phyloP scores from a whole-genome alignment of 108 stramenopile species.

The Mediolabrus comicus region DNA sequence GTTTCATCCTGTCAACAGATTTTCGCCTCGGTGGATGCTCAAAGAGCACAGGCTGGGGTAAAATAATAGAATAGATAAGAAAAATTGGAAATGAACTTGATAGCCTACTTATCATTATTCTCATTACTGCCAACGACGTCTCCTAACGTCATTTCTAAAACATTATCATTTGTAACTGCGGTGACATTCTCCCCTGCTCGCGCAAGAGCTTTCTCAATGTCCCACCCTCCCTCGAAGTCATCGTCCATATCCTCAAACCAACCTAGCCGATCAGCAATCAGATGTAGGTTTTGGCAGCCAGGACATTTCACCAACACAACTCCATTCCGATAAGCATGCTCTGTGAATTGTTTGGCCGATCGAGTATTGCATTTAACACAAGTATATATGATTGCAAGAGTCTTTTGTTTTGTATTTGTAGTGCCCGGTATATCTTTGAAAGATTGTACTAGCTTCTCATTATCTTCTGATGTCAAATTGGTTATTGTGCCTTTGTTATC shows the following conservation, averaged over 20 bases:
- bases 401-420: constrained; percentile 63
- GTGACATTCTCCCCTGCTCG: constrained; percentile 62
- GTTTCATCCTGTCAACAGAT: constrained; percentile 56
- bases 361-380: constrained; percentile 97
- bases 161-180: constrained; percentile 65
- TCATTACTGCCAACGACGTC: constrained; percentile 57
- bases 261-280: constrained; percentile 95
- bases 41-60: constrained; percentile 14
- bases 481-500: not conserved
- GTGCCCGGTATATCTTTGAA: constrained; percentile 46
- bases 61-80: not conserved
- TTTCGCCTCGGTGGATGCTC: constrained; percentile 67
- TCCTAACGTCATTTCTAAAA: constrained; percentile 75
- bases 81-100: not conserved
- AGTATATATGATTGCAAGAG: constrained; percentile 88
- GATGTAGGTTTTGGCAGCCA: constrained; percentile 89
- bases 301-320: constrained; percentile 95
- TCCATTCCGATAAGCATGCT: constrained; percentile 90
- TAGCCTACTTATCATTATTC: not conserved
- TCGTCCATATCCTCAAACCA: constrained; percentile 58
- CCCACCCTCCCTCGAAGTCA: constrained; percentile 59
- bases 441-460: constrained; percentile 3
- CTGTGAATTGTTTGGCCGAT: constrained; percentile 91
- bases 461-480: not conserved
- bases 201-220: constrained; percentile 61